These are phyloP conservation scores for Pseudozyma flocculosa DNA, from an alignment of 1,284 basidiomycete species.

Conservation along the genomic window DNA sequence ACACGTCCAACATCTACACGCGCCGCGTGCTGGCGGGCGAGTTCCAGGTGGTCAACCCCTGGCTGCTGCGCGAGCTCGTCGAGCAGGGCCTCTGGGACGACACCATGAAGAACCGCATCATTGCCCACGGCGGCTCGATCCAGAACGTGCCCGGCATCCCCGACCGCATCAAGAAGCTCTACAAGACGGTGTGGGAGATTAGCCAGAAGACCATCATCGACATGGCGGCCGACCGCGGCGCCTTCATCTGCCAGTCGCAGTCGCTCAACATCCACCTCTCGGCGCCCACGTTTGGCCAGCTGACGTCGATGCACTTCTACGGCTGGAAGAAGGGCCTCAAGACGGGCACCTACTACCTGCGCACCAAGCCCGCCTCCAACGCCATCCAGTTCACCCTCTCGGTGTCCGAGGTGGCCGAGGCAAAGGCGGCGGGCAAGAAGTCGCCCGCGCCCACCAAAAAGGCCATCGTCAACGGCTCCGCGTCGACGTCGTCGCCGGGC, in stretches of 20 bases:
- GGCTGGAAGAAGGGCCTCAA: constrained; percentile 99
- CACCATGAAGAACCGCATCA: constrained; percentile 98
- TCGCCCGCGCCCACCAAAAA: constrained; percentile 8
- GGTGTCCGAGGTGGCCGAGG: constrained; percentile 71
- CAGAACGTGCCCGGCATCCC: constrained; percentile 63
- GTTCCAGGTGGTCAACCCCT: constrained; percentile 98
- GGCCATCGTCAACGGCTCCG: constrained; percentile 5
- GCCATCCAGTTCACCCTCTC: constrained; percentile 99
- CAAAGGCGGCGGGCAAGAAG: constrained; percentile 62
- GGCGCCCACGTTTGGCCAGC: constrained; percentile 85
- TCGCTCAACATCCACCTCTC: constrained; percentile 88
- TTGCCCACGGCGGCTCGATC: constrained; percentile 90
- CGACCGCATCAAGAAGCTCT: constrained; percentile 71
- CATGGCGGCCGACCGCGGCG: constrained; percentile 95
- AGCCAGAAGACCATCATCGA: constrained; percentile 97
- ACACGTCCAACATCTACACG: constrained; percentile 97
- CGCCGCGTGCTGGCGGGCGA: constrained; percentile 98
- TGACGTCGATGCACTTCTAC: constrained; percentile 94
- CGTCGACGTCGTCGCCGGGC: not conserved
- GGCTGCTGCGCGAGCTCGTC: constrained; percentile 95
- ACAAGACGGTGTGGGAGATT: constrained; percentile 99
- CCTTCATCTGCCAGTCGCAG: constrained; percentile 89
- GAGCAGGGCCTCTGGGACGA: constrained; percentile 95
- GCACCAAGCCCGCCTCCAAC: constrained; percentile 88
- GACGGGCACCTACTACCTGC: constrained; percentile 81